Conservation (phyloP, 768 basidiomycete genomes). For the Gloeophyllum trabeum region DNA sequence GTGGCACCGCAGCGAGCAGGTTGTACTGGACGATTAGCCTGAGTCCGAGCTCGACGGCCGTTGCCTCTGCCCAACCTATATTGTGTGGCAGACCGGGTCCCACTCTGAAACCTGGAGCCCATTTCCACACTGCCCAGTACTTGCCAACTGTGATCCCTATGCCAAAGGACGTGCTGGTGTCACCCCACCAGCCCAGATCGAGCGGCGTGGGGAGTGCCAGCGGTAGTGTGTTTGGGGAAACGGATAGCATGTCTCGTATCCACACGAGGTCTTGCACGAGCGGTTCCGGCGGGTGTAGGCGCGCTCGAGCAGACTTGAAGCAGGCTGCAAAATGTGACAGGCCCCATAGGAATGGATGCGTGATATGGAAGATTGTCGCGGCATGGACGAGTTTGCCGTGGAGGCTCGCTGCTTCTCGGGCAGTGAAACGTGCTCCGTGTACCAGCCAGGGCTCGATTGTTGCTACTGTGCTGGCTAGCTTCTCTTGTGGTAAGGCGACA, state of each 20-base stretch:
- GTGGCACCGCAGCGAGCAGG: no score
- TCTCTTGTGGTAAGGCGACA: slow-evolving; percentile 19
- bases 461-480: slow-evolving; percentile 17
- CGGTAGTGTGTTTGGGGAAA: no score
- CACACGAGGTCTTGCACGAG: no score
- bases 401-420: neutral
- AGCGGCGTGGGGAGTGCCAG: no score
- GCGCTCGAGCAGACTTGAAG: no score
- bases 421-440: neutral
- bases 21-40: neutral
- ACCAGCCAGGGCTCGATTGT: slow-evolving; percentile 13
- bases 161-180: neutral
- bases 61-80: neutral
- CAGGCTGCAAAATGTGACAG: no score
- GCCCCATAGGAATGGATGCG: no score
- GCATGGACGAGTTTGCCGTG: neutral
- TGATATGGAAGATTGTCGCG: no score
- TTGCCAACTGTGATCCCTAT: neutral
- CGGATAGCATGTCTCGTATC: no score
- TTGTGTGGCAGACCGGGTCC: neutral
- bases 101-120: neutral
- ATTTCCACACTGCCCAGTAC: neutral
- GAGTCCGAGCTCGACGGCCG: neutral
- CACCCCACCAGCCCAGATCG: neutral
- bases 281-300: no score